Evolutionary conservation across 352 stramenopile species (phyloP).

Genomic region (Phytophthora citricola): DNA sequence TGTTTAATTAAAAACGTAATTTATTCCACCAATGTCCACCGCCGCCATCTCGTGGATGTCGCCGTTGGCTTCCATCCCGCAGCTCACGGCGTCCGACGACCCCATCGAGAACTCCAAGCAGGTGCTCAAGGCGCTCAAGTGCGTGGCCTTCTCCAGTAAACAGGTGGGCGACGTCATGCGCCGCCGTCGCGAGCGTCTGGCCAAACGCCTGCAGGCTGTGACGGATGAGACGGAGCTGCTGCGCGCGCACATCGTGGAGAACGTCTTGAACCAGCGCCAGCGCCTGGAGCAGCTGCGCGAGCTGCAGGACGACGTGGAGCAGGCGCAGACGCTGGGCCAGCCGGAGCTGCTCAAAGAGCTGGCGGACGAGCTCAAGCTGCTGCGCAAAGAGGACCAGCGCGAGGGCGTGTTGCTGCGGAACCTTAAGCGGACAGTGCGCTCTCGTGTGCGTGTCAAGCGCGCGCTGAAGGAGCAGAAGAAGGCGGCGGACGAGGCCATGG

Average conservation of each 20-base stretch:
- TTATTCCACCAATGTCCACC: conserved; percentile 31
- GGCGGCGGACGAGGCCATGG: conserved; percentile 50
- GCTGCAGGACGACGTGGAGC: conserved; percentile 63
- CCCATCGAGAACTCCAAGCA: conserved; percentile 61
- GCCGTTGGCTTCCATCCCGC: conserved; percentile 33
- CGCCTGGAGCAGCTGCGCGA: conserved; percentile 51
- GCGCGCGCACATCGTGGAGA: conserved; percentile 55
- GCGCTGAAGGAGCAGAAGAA: conserved; percentile 44
- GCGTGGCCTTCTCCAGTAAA: conserved; percentile 66
- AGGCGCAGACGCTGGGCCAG: conserved; percentile 61
- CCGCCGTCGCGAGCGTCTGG: conserved; percentile 57
- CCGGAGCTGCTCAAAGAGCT: conserved; percentile 55
- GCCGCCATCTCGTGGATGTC: conserved; percentile 44
- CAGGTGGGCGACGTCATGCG: conserved; percentile 65
- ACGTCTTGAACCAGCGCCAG: conserved; percentile 56
- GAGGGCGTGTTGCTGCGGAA: conserved; percentile 54
- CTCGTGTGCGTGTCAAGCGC: conserved; percentile 39
- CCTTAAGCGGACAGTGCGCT: conserved; percentile 52
- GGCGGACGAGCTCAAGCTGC: conserved; percentile 50
- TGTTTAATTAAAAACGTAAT: neutral
- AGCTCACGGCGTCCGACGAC: conserved; percentile 35
- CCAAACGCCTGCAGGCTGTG: conserved; percentile 47
- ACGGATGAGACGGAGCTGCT: conserved; percentile 65
- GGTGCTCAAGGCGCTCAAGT: conserved; percentile 71
- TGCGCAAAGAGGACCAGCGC: conserved; percentile 57